These are phyloP conservation scores for Sphaerosporella brunnea DNA, from an alignment of 495 filamentous ascomycete genomes.

Conservation along the genomic window DNA sequence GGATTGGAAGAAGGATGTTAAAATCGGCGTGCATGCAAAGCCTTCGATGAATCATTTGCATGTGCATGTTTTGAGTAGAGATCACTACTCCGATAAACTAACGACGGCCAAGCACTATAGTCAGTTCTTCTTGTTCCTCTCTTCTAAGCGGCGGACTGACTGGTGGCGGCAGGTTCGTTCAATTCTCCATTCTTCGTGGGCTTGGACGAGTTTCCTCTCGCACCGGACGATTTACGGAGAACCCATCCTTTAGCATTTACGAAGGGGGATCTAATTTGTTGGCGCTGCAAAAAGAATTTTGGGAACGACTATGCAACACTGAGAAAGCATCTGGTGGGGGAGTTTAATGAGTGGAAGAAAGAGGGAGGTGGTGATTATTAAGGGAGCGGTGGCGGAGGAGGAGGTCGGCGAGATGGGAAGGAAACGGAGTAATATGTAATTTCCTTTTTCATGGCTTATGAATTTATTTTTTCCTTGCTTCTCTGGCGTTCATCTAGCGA, in stretches of 20 bases:
- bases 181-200: conserved; percentile 69
- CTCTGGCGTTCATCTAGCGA: too few relatives aligned
- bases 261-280: conserved; percentile 50
- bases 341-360: conserved; percentile 75
- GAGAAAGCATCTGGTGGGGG: conserved; percentile 61
- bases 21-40: conserved; percentile 61
- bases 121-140: background rate
- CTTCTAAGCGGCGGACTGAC: conserved; percentile 1
- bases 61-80: conserved; percentile 65
- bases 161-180: conserved; percentile 42
- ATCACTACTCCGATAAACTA: conserved; percentile 50
- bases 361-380: too few relatives aligned
- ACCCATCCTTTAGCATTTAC: conserved; percentile 38
- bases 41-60: conserved; percentile 92
- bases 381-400: too few relatives aligned
- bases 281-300: conserved; percentile 67
- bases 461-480: too few relatives aligned
- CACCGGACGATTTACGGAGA: conserved; percentile 40
- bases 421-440: too few relatives aligned
- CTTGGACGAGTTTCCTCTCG: conserved; percentile 66
- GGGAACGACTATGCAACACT: conserved; percentile 50
- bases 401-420: too few relatives aligned
- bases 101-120: conserved; percentile 78
- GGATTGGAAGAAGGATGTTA: conserved; percentile 62
- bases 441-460: too few relatives aligned